Conservation (phyloP, 2,329 filamentous ascomycete species). For the Diaporthe citriasiana region DNA sequence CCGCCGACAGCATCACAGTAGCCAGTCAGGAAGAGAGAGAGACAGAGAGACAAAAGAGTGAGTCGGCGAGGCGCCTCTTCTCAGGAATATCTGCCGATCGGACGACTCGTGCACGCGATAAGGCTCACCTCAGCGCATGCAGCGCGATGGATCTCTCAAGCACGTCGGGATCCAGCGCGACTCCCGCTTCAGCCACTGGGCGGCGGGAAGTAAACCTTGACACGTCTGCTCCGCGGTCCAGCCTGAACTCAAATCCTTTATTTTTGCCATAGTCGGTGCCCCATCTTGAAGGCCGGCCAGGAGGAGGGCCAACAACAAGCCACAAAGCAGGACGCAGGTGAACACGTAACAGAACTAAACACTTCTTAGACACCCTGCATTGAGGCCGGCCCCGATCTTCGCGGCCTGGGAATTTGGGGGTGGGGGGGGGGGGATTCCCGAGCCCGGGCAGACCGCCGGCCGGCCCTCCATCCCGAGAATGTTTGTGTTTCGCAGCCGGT, state of each 20-base stretch:
- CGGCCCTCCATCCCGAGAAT: slow-evolving; percentile 26
- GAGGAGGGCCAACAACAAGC: neutral
- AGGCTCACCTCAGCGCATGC: slow-evolving; percentile 30
- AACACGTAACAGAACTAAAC: neutral
- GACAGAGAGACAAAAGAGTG: neutral
- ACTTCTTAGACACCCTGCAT: neutral
- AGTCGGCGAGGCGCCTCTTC: neutral
- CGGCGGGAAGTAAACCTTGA: neutral
- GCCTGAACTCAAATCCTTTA: slow-evolving; percentile 29
- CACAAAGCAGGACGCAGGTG: neutral
- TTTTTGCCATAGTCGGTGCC: neutral
- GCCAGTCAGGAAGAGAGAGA: neutral
- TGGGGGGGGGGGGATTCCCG: neutral
- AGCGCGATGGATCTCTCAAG: slow-evolving; percentile 22
- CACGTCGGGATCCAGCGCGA: slow-evolving; percentile 22
- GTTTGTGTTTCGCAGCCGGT: slow-evolving; percentile 27
- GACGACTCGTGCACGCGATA: slow-evolving; percentile 15
- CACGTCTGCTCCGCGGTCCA: slow-evolving; percentile 8
- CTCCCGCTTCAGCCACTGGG: slow-evolving; percentile 17
- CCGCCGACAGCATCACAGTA: neutral
- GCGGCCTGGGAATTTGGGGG: neutral
- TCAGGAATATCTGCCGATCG: neutral
- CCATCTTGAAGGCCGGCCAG: neutral
- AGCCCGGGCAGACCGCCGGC: slow-evolving; percentile 34
- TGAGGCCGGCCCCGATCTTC: slow-evolving; percentile 16